These are phyloP conservation scores for Mycena capillaripes DNA, from an alignment of 768 basidiomycete species.

Conservation along the genomic window DNA sequence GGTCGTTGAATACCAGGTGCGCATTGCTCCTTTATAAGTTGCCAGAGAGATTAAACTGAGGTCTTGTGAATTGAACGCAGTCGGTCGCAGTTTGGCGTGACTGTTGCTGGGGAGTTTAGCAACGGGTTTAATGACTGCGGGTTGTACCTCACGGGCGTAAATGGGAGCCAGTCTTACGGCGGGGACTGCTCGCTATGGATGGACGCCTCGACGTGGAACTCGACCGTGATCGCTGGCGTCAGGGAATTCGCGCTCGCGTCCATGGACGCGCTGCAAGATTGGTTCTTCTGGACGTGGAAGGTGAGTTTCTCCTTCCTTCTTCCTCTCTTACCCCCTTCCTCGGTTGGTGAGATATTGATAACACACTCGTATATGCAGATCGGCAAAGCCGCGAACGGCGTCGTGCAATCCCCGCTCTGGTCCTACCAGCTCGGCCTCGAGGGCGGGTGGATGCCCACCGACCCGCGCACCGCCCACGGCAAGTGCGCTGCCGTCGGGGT, in stretches of 20 bases:
- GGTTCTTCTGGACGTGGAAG: slow-evolving; percentile 34
- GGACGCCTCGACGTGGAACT: slow-evolving; percentile 12
- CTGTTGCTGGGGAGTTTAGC: slow-evolving; percentile 78
- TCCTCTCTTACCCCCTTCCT: neutral
- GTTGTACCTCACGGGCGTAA: slow-evolving; percentile 57
- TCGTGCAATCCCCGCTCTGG: slow-evolving; percentile 51
- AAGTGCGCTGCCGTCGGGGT: slow-evolving; percentile 62
- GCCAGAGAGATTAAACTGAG: neutral
- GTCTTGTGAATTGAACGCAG: slow-evolving; percentile 39
- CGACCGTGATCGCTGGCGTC: slow-evolving; percentile 11
- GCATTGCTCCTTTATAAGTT: neutral
- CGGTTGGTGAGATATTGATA: too few species aligned
- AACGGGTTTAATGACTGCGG: slow-evolving; percentile 72
- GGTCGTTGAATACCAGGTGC: slow-evolving; percentile 52
- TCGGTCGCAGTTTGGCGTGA: slow-evolving; percentile 66
- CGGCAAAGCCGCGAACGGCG: slow-evolving; percentile 38
- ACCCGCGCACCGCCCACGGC: slow-evolving; percentile 67
- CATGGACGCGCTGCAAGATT: slow-evolving; percentile 16
- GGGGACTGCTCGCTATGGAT: slow-evolving; percentile 4
- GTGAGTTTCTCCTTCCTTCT: slow-evolving; percentile 14
- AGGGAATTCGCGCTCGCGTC: neutral
- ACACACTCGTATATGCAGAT: too few species aligned
- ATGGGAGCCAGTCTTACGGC: slow-evolving; percentile 40
- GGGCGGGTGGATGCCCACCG: slow-evolving; percentile 46
- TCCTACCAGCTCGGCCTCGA: slow-evolving; percentile 56